Conservation (phyloP, 2,329 filamentous ascomycete genomes). For the Pseudogymnoascus sp. region DNA sequence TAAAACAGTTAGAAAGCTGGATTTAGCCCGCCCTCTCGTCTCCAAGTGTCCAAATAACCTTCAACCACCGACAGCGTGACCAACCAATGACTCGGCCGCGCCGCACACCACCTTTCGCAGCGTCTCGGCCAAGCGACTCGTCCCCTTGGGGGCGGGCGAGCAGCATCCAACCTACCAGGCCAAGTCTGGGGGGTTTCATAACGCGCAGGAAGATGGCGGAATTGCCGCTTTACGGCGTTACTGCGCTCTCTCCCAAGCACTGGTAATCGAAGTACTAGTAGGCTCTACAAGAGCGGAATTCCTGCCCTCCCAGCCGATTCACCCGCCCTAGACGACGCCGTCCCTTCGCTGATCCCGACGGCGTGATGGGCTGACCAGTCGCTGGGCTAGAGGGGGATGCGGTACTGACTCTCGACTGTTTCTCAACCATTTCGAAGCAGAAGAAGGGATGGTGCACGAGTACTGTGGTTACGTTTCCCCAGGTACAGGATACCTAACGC, state of each 20-base stretch:
- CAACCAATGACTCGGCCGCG: not conserved
- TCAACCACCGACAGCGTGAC: not conserved
- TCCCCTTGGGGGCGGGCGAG: not conserved
- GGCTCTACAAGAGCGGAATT: no score
- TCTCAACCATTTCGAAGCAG: not conserved
- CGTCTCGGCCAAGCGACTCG: not conserved
- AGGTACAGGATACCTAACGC: not conserved
- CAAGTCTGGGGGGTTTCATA: not conserved
- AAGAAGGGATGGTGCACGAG: not conserved
- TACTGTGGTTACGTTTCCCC: not conserved
- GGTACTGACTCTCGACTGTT: not conserved
- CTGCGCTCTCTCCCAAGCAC: not conserved
- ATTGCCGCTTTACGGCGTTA: not conserved
- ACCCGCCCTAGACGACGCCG: not conserved
- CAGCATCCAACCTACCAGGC: no score
- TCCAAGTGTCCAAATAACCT: conserved; percentile 1
- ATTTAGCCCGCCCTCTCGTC: not conserved
- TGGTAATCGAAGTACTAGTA: no score
- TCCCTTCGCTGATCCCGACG: not conserved
- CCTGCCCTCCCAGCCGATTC: not conserved
- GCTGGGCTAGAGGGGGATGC: not conserved
- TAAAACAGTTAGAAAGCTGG: no score
- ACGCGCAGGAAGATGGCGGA: no score
- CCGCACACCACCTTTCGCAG: not conserved
- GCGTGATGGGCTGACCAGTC: not conserved